phyloP scores from a whole-genome alignment of 2,329 filamentous ascomycete species.

The Rutstroemia sydowiana region DNA sequence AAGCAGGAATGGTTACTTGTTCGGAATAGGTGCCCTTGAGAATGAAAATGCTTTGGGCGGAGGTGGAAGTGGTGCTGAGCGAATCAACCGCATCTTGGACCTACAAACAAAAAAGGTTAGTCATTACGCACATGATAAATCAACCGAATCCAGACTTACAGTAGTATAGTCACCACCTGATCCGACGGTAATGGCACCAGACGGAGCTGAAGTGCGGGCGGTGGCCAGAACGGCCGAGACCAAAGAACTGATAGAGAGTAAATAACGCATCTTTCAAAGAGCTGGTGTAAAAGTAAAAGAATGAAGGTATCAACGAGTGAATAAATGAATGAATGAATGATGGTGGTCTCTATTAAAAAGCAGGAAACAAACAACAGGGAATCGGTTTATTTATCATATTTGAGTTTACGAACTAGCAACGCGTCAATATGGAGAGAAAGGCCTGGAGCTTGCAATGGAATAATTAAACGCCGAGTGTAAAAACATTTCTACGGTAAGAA shows the following conservation, averaged over 20 bases:
- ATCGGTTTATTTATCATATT: conserved; percentile 1
- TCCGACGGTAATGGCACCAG: conserved; percentile 40
- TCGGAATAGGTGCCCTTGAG: conserved; percentile 49
- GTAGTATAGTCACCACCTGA: conserved; percentile 38
- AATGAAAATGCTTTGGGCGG: conserved; percentile 47
- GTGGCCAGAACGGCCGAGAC: conserved; percentile 22
- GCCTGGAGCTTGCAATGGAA: background rate
- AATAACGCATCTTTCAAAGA: conserved; percentile 20
- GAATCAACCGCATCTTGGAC: conserved; percentile 44
- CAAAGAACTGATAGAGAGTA: conserved; percentile 22
- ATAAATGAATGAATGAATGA: background rate
- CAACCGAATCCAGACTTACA: conserved; percentile 22
- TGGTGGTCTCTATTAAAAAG: background rate
- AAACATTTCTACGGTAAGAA: background rate
- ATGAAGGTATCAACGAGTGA: background rate
- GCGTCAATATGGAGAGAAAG: background rate
- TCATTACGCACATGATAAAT: background rate
- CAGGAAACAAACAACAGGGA: background rate
- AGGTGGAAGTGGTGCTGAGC: conserved; percentile 38
- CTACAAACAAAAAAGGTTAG: conserved; percentile 14
- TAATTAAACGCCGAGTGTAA: background rate
- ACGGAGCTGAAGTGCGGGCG: conserved; percentile 36
- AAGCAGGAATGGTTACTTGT: conserved; percentile 45
- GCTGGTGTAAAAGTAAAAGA: background rate
- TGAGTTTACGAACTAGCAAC: background rate